Evolutionary conservation across 306 rosid genomes (phyloP).

Genomic region (Rosa lucieae): DNA sequence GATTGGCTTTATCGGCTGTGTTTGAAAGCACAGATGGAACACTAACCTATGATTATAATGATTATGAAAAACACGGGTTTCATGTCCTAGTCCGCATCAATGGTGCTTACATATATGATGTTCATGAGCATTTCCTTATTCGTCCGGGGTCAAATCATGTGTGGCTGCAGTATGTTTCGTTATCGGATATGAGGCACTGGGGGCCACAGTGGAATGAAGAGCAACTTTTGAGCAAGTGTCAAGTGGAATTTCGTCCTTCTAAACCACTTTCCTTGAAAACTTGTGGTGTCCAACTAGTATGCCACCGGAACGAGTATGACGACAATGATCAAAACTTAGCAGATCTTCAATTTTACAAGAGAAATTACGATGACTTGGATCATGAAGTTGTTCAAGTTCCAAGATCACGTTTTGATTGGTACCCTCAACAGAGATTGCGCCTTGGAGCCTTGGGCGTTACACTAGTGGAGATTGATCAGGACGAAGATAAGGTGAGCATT

Average conservation of each 20-base stretch:
- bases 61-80: background rate
- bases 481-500: background rate
- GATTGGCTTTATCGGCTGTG: background rate
- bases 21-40: background rate
- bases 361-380: background rate
- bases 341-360: background rate
- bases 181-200: conserved; percentile 14
- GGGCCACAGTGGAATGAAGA: background rate
- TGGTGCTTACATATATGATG: background rate
- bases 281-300: background rate
- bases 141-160: conserved; percentile 5
- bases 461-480: background rate
- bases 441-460: background rate
- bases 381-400: background rate
- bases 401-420: background rate
- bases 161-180: conserved; percentile 16
- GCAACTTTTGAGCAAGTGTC: background rate
- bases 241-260: conserved; percentile 4
- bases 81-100: conserved; percentile 4
- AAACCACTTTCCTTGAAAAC: conserved; percentile 7
- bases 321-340: background rate
- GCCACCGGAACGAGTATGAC: background rate
- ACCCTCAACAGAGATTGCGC: background rate
- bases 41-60: background rate
- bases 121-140: background rate